Evolutionary conservation across 1,284 basidiomycete species (phyloP).

Genomic region (Ustilago shanxiensis): DNA sequence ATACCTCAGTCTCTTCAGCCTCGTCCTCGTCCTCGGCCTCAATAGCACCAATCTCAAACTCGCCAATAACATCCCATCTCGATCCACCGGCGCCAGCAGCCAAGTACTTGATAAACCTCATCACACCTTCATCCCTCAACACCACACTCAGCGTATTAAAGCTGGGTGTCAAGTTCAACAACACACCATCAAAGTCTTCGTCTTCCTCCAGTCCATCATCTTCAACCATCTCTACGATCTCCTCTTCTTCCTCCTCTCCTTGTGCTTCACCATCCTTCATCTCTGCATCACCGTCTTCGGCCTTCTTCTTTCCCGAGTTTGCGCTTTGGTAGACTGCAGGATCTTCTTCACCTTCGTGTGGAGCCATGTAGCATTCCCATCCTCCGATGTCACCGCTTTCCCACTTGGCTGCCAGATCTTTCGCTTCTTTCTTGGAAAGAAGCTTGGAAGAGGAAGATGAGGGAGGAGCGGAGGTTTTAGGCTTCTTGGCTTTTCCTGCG

Average conservation of each 20-base stretch:
- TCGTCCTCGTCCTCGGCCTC: constrained; percentile 62
- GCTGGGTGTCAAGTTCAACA: constrained; percentile 88
- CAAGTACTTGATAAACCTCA: constrained; percentile 73
- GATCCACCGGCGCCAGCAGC: constrained; percentile 63
- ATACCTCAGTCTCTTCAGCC: constrained; percentile 12
- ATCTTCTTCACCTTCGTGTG: constrained; percentile 82
- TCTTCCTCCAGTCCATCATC: constrained; percentile 72
- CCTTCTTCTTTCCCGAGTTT: constrained; percentile 67
- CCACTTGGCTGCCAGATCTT: constrained; percentile 74
- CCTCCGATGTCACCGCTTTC: constrained; percentile 86
- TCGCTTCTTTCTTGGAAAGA: constrained; percentile 57
- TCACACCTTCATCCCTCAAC: constrained; percentile 89
- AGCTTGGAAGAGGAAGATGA: constrained; percentile 16
- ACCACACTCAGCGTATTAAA: constrained; percentile 93
- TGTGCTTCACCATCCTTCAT: constrained; percentile 67
- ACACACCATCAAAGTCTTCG: constrained; percentile 81
- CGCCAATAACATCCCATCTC: constrained; percentile 67
- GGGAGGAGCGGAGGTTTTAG: constrained; percentile 19
- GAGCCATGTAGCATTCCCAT: constrained; percentile 97
- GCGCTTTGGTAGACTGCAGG: constrained; percentile 86
- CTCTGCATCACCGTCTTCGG: constrained; percentile 45
- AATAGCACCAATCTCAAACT: constrained; percentile 63
- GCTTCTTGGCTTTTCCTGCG: constrained; percentile 64
- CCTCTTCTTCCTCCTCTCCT: constrained; percentile 71
- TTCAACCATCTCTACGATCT: constrained; percentile 63